Percentiles rank a stretch among this genome's conserved stretches.
Evolutionary conservation across 2,329 filamentous ascomycete genomes (phyloP).

Genomic region (Plenodomus biglobosus): DNA sequence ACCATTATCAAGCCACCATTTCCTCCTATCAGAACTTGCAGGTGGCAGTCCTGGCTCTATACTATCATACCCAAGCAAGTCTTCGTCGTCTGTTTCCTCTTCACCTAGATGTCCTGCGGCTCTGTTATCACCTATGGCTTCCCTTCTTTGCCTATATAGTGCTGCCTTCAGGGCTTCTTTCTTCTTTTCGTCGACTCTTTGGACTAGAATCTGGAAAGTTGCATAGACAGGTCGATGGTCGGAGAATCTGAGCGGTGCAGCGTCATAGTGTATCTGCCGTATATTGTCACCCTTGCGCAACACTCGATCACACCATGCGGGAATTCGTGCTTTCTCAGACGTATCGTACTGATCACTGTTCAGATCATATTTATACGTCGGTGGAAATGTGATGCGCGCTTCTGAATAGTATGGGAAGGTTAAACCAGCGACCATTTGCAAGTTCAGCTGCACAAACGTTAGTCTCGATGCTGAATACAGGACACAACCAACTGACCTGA

Average conservation of each 20-base stretch:
- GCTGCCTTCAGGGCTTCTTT: slow-evolving; percentile 73
- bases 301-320: slow-evolving; percentile 95
- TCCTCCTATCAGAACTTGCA: slow-evolving; percentile 62
- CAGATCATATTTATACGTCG: slow-evolving; percentile 94
- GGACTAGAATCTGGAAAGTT: slow-evolving; percentile 81
- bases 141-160: slow-evolving; percentile 69
- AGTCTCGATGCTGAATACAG: slow-evolving; percentile 15
- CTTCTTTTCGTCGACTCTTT: slow-evolving; percentile 71
- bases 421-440: slow-evolving; percentile 92
- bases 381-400: slow-evolving; percentile 80
- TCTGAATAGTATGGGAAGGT: slow-evolving; percentile 93
- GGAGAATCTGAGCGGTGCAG: slow-evolving; percentile 81
- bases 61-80: slow-evolving; percentile 77
- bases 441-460: slow-evolving; percentile 65
- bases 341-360: slow-evolving; percentile 88
- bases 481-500: slow-evolving; percentile 59
- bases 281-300: slow-evolving; percentile 83
- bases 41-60: slow-evolving; percentile 75
- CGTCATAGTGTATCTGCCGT: slow-evolving; percentile 79
- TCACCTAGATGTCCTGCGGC: slow-evolving; percentile 52
- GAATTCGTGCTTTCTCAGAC: slow-evolving; percentile 92
- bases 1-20: slow-evolving; percentile 68
- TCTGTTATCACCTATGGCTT: slow-evolving; percentile 65
- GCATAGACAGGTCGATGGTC: slow-evolving; percentile 97
- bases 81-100: slow-evolving; percentile 73